These are phyloP conservation scores for Aspergillus bertholletiae DNA, from an alignment of 495 filamentous ascomycete genomes.

Conservation along the genomic window DNA sequence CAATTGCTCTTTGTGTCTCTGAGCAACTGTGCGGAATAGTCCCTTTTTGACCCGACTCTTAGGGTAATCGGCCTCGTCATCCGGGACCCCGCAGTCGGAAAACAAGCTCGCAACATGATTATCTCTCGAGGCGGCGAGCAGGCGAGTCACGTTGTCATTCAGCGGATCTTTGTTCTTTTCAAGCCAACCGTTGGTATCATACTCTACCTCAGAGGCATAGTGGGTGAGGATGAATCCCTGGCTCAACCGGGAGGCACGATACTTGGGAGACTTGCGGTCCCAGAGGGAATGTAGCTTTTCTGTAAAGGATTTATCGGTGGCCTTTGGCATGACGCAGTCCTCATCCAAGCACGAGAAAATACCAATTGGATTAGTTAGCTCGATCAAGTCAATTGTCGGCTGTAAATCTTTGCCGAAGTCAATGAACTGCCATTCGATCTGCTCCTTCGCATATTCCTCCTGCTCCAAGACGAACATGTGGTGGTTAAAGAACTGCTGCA, in stretches of 20 bases:
- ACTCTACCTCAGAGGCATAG: slow-evolving; percentile 97
- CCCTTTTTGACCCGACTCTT: slow-evolving; percentile 94
- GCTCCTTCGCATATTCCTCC: slow-evolving; percentile 95
- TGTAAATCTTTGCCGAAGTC: slow-evolving; percentile 97
- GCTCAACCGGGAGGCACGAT: slow-evolving; percentile 77
- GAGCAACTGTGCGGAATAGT: slow-evolving; percentile 93
- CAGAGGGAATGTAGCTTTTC: slow-evolving; percentile 96
- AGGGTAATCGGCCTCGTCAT: slow-evolving; percentile 64
- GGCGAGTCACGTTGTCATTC: slow-evolving; percentile 90
- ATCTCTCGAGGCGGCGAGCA: slow-evolving; percentile 79
- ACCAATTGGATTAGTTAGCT: slow-evolving; percentile 93
- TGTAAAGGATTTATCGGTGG: slow-evolving; percentile 93
- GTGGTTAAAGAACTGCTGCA: slow-evolving; percentile 99
- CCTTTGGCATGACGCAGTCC: slow-evolving; percentile 98
- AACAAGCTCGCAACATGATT: slow-evolving; percentile 83
- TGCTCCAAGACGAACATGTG: slow-evolving; percentile 99
- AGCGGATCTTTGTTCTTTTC: slow-evolving; percentile 99
- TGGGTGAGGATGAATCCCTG: slow-evolving; percentile 98
- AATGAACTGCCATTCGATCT: slow-evolving; percentile 99
- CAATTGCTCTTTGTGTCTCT: slow-evolving; percentile 95
- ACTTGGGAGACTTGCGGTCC: slow-evolving; percentile 94
- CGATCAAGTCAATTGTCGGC: slow-evolving; percentile 97
- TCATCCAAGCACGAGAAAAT: slow-evolving; percentile 99
- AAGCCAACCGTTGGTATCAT: slow-evolving; percentile 90
- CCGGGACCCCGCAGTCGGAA: slow-evolving; percentile 74